Conservation (phyloP, 2,329 filamentous ascomycete genomes). For the Chaetomium olivaceum region DNA sequence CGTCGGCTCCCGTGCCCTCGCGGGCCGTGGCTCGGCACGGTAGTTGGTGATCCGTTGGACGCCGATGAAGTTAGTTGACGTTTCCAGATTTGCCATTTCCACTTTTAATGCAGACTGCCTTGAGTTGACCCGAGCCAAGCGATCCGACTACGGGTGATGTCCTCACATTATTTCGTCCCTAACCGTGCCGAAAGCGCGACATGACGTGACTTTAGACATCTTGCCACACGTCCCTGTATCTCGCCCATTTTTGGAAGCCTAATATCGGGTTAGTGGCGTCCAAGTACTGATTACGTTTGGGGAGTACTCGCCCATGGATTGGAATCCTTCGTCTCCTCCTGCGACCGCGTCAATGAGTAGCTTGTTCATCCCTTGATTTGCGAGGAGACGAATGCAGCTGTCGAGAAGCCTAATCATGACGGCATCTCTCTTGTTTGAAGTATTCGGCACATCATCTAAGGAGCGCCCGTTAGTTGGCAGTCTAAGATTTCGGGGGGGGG, state of each 20-base stretch:
- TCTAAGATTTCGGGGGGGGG: neutral
- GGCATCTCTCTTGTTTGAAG: conserved; percentile 48
- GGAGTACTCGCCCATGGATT: conserved; percentile 51
- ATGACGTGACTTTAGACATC: conserved; percentile 35
- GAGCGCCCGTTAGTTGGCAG: conserved; percentile 15
- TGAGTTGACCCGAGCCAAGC: neutral
- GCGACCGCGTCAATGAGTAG: conserved; percentile 59
- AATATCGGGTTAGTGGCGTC: conserved; percentile 7
- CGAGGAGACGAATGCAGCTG: conserved; percentile 51
- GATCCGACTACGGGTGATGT: neutral
- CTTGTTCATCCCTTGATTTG: conserved; percentile 51
- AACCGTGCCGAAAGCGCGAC: neutral
- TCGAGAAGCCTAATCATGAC: conserved; percentile 57
- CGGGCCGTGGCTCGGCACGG: conserved; percentile 1
- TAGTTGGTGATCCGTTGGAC: neutral
- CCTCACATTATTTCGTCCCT: neutral
- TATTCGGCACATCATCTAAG: conserved; percentile 47
- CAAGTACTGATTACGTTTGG: neutral
- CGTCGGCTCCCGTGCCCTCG: neutral
- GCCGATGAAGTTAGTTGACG: neutral
- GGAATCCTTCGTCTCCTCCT: conserved; percentile 52
- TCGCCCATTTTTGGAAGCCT: conserved; percentile 62
- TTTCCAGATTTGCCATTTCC: neutral
- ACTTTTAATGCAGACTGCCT: neutral
- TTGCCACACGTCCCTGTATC: conserved; percentile 58